Conservation (phyloP, 495 filamentous ascomycete genomes). For the Talaromyces borbonicus region DNA sequence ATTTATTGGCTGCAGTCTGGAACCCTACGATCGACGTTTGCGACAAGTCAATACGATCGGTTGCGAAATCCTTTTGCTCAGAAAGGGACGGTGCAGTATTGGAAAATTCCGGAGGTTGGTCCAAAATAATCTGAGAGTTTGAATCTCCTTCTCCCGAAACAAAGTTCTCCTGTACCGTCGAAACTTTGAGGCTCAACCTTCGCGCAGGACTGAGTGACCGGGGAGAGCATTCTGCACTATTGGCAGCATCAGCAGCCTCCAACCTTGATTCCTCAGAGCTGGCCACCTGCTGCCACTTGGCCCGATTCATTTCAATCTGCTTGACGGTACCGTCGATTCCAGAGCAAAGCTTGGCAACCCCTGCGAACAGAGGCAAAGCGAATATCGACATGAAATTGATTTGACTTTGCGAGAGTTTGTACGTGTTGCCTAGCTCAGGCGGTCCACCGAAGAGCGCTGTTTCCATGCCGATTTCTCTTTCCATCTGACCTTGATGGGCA, state of each 20-base stretch:
- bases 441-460: constrained; percentile 76
- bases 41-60: background rate
- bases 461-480: constrained; percentile 73
- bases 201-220: constrained; percentile 6
- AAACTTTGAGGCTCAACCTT: background rate
- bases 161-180: constrained; percentile 2
- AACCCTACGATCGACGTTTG: constrained; percentile 5
- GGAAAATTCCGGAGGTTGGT: background rate
- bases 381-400: constrained; percentile 95
- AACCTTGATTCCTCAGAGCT: constrained; percentile 34
- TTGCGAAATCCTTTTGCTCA: background rate
- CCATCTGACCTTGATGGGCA: constrained; percentile 84
- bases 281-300: constrained; percentile 59
- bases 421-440: constrained; percentile 69
- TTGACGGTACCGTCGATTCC: constrained; percentile 71
- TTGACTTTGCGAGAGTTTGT: constrained; percentile 78
- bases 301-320: constrained; percentile 66
- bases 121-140: constrained; percentile 3
- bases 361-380: constrained; percentile 81
- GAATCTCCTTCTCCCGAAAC: background rate
- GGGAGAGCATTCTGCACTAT: background rate
- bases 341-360: constrained; percentile 73
- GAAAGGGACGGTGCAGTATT: background rate
- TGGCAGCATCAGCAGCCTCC: background rate
- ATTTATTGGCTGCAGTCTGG: background rate